Conservation (phyloP, 768 basidiomycete genomes). For the Boletus patriciae region DNA sequence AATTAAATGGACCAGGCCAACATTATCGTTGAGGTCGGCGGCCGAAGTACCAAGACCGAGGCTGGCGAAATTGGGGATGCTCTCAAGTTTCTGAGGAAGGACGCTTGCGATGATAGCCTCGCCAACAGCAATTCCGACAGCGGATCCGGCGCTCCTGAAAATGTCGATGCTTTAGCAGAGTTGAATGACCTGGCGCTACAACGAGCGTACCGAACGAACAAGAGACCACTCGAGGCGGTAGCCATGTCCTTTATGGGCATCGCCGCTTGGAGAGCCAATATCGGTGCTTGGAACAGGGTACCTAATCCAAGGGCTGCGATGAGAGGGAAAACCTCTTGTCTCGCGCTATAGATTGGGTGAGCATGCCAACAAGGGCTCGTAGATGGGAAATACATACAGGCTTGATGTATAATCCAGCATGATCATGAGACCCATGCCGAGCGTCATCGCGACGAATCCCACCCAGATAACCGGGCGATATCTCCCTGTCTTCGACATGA, state of each 20-base stretch:
- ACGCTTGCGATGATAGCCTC: conserved; percentile 69
- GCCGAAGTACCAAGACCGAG: conserved; percentile 39
- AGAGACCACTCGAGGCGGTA: conserved; percentile 69
- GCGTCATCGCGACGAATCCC: conserved; percentile 53
- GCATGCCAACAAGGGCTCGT: neutral
- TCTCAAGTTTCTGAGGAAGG: conserved; percentile 33
- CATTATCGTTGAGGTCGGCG: conserved; percentile 46
- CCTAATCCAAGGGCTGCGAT: conserved; percentile 68
- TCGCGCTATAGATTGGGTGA: conserved; percentile 42
- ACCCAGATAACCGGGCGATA: conserved; percentile 67
- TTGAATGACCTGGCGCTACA: neutral
- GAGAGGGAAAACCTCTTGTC: conserved; percentile 61
- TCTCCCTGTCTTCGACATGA: conserved; percentile 55
- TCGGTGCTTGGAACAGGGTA: conserved; percentile 62
- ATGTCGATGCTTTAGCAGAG: conserved; percentile 1
- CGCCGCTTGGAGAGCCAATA: conserved; percentile 77
- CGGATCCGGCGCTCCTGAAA: conserved; percentile 66
- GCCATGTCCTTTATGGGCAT: conserved; percentile 93
- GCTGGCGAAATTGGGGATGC: conserved; percentile 33
- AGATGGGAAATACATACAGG: conserved; percentile 8
- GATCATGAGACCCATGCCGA: conserved; percentile 77
- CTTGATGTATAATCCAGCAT: conserved; percentile 58
- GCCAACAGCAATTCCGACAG: conserved; percentile 70
- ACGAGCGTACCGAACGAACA: conserved; percentile 59
- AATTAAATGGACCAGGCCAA: conserved; percentile 41